Percentiles rank a stretch among this genome's conserved stretches.
Evolutionary conservation across 805 yeast species (phyloP).

Genomic region (Spathaspora arborariae): DNA sequence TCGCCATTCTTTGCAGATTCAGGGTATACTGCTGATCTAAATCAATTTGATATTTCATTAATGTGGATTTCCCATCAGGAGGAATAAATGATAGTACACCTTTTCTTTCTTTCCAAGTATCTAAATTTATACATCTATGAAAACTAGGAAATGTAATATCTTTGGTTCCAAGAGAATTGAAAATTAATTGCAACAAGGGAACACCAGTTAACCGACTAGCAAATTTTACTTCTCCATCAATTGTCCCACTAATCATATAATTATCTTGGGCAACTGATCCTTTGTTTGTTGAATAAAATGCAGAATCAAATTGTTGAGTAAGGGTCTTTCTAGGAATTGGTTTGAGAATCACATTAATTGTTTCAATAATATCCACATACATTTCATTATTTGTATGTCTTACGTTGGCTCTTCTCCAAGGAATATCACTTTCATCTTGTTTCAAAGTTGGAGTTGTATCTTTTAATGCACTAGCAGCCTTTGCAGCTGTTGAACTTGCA

Average conservation of each 20-base stretch:
- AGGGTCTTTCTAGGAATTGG: conserved; percentile 16
- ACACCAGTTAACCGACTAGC: conserved; percentile 71
- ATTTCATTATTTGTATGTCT: conserved; percentile 77
- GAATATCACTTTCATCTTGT: conserved; percentile 26
- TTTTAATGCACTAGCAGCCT: conserved; percentile 12
- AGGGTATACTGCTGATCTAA: conserved; percentile 21
- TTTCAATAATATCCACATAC: conserved; percentile 77
- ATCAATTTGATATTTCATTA: conserved; percentile 64
- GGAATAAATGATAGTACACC: conserved; percentile 69
- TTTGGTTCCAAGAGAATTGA: conserved; percentile 44
- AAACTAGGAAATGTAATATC: conserved; percentile 59
- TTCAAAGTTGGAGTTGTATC: background rate
- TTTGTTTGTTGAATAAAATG: conserved; percentile 22
- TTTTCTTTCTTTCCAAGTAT: conserved; percentile 45
- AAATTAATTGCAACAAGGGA: conserved; percentile 62
- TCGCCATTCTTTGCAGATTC: conserved; percentile 12
- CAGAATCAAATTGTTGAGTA: conserved; percentile 25
- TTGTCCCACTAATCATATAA: conserved; percentile 47
- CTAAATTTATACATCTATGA: conserved; percentile 64
- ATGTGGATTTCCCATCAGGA: conserved; percentile 73
- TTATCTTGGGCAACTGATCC: conserved; percentile 9
- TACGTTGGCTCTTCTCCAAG: conserved; percentile 80
- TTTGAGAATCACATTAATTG: conserved; percentile 50
- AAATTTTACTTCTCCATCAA: conserved; percentile 62
- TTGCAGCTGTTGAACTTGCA: conserved; percentile 30